Evolutionary conservation across 345 rosid species (phyloP).

Genomic region (Mangifera indica): DNA sequence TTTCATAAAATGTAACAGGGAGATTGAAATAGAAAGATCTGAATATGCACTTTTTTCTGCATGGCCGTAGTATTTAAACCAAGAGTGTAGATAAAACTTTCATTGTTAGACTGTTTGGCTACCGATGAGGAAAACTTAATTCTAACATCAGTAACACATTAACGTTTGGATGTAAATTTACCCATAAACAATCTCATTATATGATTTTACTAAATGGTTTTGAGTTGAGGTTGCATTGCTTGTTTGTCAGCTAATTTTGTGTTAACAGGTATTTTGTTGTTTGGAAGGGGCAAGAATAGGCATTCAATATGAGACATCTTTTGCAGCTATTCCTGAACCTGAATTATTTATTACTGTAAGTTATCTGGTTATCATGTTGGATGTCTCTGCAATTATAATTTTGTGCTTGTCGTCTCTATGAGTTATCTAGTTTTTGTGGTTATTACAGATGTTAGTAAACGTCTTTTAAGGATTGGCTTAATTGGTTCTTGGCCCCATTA

Average conservation of each 20-base stretch:
- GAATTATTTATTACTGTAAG: not conserved
- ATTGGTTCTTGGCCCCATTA: not conserved
- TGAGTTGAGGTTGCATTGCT: not conserved
- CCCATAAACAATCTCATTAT: not conserved
- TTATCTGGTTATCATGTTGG: not conserved
- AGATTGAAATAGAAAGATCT: not conserved
- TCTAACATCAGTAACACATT: not conserved
- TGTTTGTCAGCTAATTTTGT: constrained; percentile 11
- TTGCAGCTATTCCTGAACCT: constrained; percentile 60
- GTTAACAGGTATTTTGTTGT: constrained; percentile 74
- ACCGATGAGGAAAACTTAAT: not conserved
- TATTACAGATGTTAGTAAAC: no score
- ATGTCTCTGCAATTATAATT: not conserved
- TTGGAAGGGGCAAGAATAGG: constrained; percentile 93
- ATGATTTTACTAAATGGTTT: not conserved
- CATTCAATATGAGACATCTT: constrained; percentile 84
- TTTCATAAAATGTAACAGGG: not conserved
- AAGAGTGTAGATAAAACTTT: not conserved
- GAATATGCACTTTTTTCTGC: not conserved
- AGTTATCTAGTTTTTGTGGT: not conserved
- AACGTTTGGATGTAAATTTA: not conserved
- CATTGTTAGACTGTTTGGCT: not conserved
- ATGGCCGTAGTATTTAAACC: not conserved
- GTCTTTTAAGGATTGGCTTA: not conserved
- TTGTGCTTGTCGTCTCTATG: not conserved